Evolutionary conservation across 352 stramenopile genomes (phyloP), one percentile per base, ranked within the genome.

Genomic region (Phytophthora lateralis): DNA sequence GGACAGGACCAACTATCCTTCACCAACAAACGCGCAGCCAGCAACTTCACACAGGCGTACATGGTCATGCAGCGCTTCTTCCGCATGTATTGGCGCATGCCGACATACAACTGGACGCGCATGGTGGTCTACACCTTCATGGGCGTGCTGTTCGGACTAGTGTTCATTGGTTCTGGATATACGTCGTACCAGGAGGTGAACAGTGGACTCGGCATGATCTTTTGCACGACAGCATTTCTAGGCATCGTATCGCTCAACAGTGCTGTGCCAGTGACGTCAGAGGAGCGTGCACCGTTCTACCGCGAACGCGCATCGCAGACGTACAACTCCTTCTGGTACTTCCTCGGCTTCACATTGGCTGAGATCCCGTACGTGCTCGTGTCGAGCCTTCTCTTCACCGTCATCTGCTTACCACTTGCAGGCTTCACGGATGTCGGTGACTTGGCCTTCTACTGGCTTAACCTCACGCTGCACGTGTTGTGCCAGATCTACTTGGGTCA

Each of bases 241-340:
- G 69, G 76, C 20, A 78, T 96, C 27, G 85, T 93, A 24, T 77
- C 75, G 18, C 70, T 97, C 24, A 76, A 92, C 46, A 88, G 66
- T 2, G 78, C 81, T 9, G 35, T 97, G 4, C 75, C 87, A 9
- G 63, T 96, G 3, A 75, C 93, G 30, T 83, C 87, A 35, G 78
- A 81, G 38, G 82, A 97, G 54, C 75, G 90, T 7, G 86, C 87
- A 18, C 73, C 90, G 52, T 98, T 94, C 57, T 97, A 97, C 74
- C 70, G 89, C 7, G 89, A 97, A 62, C 85, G 88, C 20, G 75
- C 79, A 14, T 80, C 83, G 6, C 56, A 87, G 41, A 96, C 91
- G 60, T 98, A 97, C 57, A 68, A 82, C 37, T 58, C 79, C 11
- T 63, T 69, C 21, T 76, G 83, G 46, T 87, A 97, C 39, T 72